Percentiles rank a stretch among this genome's conserved stretches.
phyloP scores from a whole-genome alignment of 2,329 filamentous ascomycete species.

The Venturia carpophila region DNA sequence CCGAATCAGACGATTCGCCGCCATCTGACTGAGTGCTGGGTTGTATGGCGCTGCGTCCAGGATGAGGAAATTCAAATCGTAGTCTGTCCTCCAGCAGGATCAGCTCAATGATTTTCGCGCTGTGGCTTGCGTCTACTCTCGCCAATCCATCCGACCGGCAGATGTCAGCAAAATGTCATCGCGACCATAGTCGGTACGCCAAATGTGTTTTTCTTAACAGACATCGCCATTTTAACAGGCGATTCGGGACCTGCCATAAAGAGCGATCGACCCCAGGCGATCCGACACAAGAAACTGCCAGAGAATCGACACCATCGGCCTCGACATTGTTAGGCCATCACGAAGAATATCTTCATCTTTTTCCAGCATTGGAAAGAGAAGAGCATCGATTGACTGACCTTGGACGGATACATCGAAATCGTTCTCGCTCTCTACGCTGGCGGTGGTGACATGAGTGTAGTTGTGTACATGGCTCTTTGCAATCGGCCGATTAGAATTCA shows the following conservation, averaged over 20 bases:
- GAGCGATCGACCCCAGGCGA: too few relatives aligned
- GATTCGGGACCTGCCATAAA: not conserved
- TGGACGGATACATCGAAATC: not conserved
- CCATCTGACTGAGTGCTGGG: not conserved
- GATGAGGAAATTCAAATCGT: conserved; percentile 3
- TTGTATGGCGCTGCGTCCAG: not conserved
- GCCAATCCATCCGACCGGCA: not conserved
- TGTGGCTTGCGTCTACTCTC: not conserved
- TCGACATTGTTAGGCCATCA: too few relatives aligned
- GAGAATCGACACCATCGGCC: too few relatives aligned
- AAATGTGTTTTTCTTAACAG: not conserved
- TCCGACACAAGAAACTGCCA: too few relatives aligned
- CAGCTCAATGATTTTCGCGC: conserved; percentile 11
- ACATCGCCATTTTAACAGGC: not conserved
- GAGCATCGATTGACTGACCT: not conserved
- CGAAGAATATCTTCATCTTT: too few relatives aligned
- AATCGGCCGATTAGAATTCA: not conserved
- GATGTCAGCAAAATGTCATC: not conserved
- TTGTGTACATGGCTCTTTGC: not conserved
- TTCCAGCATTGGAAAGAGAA: too few relatives aligned
- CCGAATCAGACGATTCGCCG: not conserved
- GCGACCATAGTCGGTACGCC: not conserved
- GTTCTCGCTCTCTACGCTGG: not conserved
- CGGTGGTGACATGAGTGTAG: not conserved
- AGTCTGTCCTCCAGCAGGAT: conserved; percentile 7